Evolutionary conservation across 306 rosid species (phyloP).

Genomic region (Alnus rubra): DNA sequence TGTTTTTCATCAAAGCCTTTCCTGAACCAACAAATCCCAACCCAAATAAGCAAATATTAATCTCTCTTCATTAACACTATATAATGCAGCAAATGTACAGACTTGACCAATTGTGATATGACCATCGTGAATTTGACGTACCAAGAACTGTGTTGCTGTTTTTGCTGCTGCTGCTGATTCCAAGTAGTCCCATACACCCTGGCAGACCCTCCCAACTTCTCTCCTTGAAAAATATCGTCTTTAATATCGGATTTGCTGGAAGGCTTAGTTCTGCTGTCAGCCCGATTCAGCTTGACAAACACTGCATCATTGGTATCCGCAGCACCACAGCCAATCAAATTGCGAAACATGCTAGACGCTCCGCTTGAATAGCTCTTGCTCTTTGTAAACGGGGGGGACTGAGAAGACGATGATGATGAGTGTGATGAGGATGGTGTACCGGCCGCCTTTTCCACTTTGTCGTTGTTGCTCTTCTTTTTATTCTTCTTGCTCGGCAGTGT

Average conservation of each 20-base stretch:
- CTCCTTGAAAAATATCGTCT: slow-evolving; percentile 38
- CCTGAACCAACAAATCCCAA: slow-evolving; percentile 29
- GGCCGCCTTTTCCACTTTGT: slow-evolving; percentile 31
- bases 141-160: slow-evolving; percentile 40
- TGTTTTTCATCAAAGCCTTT: slow-evolving; percentile 50
- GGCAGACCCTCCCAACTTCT: slow-evolving; percentile 48
- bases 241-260: background rate
- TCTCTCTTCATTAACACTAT: no score
- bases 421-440: slow-evolving; percentile 34
- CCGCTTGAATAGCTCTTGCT: slow-evolving; percentile 50
- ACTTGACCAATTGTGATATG: background rate
- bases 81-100: background rate
- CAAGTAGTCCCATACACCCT: slow-evolving; percentile 45
- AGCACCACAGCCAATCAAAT: slow-evolving; percentile 57
- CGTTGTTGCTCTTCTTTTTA: slow-evolving; percentile 27
- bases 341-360: slow-evolving; percentile 56
- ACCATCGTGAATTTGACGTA: slow-evolving; percentile 8
- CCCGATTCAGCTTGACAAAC: slow-evolving; percentile 26
- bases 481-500: slow-evolving; percentile 34
- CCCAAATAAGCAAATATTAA: slow-evolving; percentile 4
- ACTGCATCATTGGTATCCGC: slow-evolving; percentile 55
- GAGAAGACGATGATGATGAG: slow-evolving; percentile 30
- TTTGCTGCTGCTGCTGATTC: slow-evolving; percentile 40
- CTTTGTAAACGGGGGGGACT: slow-evolving; percentile 38
- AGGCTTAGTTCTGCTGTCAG: slow-evolving; percentile 25